These are phyloP conservation scores for Termitomyces sp. DNA, from an alignment of 768 basidiomycete genomes.

Conservation along the genomic window DNA sequence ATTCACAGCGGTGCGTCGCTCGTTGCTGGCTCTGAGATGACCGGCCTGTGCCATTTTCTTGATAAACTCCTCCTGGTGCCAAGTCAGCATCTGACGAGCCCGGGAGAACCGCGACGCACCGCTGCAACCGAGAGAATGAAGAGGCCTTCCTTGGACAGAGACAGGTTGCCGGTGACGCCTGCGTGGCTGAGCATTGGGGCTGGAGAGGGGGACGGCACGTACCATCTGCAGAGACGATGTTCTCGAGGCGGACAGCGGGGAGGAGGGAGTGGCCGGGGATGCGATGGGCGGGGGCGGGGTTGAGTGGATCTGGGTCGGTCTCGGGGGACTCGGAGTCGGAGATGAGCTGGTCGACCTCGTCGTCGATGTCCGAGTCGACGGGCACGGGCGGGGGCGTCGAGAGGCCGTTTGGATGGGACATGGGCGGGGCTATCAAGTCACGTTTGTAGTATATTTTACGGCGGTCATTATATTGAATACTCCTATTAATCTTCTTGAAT, in stretches of 20 bases:
- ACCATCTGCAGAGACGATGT: conserved; percentile 78
- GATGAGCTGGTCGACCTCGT: conserved; percentile 63
- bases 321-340: conserved; percentile 45
- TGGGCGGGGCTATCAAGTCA: too few relatives aligned
- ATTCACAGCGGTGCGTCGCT: conserved; percentile 51
- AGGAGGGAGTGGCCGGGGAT: conserved; percentile 62
- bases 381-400: too few relatives aligned
- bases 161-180: conserved; percentile 57
- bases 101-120: conserved; percentile 31
- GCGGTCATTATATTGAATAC: too few relatives aligned
- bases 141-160: conserved; percentile 69
- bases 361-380: conserved; percentile 44
- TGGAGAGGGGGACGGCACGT: conserved; percentile 16
- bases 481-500: too few relatives aligned
- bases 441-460: too few relatives aligned
- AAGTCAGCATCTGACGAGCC: conserved; percentile 1
- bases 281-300: conserved; percentile 30
- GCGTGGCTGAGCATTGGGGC: conserved; percentile 5
- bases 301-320: conserved; percentile 24
- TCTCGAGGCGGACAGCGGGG: conserved; percentile 63
- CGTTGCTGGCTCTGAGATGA: conserved; percentile 54
- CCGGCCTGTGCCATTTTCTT: conserved; percentile 69
- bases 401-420: too few relatives aligned
- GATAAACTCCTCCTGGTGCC: conserved; percentile 69
- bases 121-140: conserved; percentile 75